A percentile compares a stretch with the other conserved stretches of the same genome.
Conservation (phyloP, 768 basidiomycete genomes). For the Lactarius sanguifluus region DNA sequence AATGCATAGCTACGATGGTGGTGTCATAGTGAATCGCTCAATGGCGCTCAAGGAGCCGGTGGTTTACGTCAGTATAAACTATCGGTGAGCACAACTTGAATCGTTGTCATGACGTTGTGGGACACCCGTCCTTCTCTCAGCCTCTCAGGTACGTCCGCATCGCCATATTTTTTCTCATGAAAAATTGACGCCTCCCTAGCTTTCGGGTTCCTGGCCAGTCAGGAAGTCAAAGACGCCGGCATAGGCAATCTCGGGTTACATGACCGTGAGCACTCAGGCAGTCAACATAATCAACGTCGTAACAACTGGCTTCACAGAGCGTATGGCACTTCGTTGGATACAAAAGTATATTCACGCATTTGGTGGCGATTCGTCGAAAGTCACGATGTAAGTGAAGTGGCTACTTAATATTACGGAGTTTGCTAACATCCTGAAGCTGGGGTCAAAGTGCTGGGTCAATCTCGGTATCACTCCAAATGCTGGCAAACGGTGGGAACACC, state of each 20-base stretch:
- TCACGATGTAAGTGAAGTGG: conserved; percentile 47
- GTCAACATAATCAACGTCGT: not conserved
- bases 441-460: conserved; percentile 57
- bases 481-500: conserved; percentile 40
- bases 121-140: not conserved
- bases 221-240: conserved; percentile 52
- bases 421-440: conserved; percentile 36
- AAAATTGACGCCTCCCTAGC: conserved; percentile 30
- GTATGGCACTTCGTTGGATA: conserved; percentile 60
- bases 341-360: conserved; percentile 62
- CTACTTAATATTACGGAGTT: conserved; percentile 1
- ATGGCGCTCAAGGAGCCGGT: conserved; percentile 30
- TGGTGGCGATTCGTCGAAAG: conserved; percentile 61
- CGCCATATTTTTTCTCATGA: too few relatives aligned
- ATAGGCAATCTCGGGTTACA: conserved; percentile 62
- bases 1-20: conserved; percentile 6
- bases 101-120: not conserved
- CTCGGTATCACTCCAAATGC: conserved; percentile 43
- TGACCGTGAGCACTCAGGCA: conserved; percentile 47
- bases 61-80: conserved; percentile 34
- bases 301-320: conserved; percentile 40
- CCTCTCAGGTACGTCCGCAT: conserved; percentile 15
- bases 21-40: conserved; percentile 30
- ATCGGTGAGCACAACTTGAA: conserved; percentile 25
- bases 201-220: conserved; percentile 51